Evolutionary conservation across 1,284 basidiomycete genomes (phyloP).

Genomic region (Lentinula novae-zelandiae): DNA sequence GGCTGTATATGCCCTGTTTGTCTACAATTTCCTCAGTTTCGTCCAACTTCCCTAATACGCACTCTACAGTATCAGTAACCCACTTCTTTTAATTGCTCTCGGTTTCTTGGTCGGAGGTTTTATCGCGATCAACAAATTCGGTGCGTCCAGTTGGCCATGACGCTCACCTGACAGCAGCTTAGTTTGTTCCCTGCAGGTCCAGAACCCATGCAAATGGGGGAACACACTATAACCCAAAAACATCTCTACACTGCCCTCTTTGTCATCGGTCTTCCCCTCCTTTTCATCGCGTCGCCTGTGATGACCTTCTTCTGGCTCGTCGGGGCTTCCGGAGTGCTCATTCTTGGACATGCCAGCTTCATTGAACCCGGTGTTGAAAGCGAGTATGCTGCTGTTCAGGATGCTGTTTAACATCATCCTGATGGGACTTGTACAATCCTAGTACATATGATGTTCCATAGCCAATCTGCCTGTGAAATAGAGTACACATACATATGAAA

Average conservation of each 20-base stretch:
- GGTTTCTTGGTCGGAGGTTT: slow-evolving; percentile 92
- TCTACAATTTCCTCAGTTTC: slow-evolving; percentile 15
- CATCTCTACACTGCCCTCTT: slow-evolving; percentile 78
- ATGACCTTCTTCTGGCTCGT: slow-evolving; percentile 77
- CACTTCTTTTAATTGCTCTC: slow-evolving; percentile 78
- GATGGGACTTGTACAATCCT: background rate
- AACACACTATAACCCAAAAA: slow-evolving; percentile 79
- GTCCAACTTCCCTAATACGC: background rate
- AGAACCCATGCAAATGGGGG: slow-evolving; percentile 79
- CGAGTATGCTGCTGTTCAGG: slow-evolving; percentile 80
- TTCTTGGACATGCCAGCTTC: slow-evolving; percentile 77
- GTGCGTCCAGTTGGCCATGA: slow-evolving; percentile 42
- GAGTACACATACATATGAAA: too few relatives aligned
- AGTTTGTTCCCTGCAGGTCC: slow-evolving; percentile 40
- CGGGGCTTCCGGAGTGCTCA: slow-evolving; percentile 70
- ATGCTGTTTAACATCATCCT: slow-evolving; percentile 40
- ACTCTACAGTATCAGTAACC: slow-evolving; percentile 63
- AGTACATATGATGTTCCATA: background rate
- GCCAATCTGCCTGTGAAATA: too few relatives aligned
- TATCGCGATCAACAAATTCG: slow-evolving; percentile 85
- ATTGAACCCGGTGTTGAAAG: slow-evolving; percentile 89
- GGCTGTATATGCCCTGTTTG: slow-evolving; percentile 88
- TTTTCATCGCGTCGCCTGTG: slow-evolving; percentile 67
- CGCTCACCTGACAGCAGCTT: background rate
- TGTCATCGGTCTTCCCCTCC: slow-evolving; percentile 72